Evolutionary conservation across 2,329 filamentous ascomycete species (phyloP).

Genomic region (Calonectria henricotiae): DNA sequence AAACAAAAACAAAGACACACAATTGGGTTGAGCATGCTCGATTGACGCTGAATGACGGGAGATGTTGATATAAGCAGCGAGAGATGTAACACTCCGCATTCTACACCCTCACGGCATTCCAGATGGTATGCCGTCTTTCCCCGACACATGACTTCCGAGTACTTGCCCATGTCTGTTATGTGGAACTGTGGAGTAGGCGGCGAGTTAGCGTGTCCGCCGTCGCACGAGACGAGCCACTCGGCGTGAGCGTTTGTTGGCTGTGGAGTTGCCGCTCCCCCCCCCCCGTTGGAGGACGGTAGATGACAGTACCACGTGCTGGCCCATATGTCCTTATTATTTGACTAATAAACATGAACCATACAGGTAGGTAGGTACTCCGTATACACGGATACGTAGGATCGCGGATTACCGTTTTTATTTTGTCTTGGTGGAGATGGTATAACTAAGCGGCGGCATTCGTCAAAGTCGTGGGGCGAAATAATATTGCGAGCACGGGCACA

Average conservation of each 20-base stretch:
- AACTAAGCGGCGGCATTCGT: not conserved
- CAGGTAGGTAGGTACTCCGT: too few species aligned
- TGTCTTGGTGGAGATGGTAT: constrained; percentile 2
- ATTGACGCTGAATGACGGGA: not conserved
- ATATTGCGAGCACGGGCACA: not conserved
- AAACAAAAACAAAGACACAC: not conserved
- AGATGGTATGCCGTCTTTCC: constrained; percentile 34
- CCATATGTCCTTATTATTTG: not conserved
- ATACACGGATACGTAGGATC: too few species aligned
- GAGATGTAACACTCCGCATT: constrained; percentile 19
- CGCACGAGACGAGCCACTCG: not conserved
- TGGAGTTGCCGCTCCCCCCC: constrained; percentile 42
- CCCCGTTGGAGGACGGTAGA: constrained; percentile 27
- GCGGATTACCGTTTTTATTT: not conserved
- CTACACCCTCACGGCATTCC: not conserved
- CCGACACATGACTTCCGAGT: constrained; percentile 28
- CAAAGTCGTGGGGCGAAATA: not conserved
- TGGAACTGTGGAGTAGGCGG: constrained; percentile 29
- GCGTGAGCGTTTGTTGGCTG: not conserved
- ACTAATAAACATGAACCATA: not conserved
- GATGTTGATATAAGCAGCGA: constrained; percentile 30
- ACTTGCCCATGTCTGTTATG: not conserved
- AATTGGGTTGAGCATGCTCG: not conserved
- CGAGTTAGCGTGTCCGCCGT: not conserved
- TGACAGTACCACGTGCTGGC: not conserved